phyloP scores from a whole-genome alignment of 345 rosid species.

The Moricandia arvensis region DNA sequence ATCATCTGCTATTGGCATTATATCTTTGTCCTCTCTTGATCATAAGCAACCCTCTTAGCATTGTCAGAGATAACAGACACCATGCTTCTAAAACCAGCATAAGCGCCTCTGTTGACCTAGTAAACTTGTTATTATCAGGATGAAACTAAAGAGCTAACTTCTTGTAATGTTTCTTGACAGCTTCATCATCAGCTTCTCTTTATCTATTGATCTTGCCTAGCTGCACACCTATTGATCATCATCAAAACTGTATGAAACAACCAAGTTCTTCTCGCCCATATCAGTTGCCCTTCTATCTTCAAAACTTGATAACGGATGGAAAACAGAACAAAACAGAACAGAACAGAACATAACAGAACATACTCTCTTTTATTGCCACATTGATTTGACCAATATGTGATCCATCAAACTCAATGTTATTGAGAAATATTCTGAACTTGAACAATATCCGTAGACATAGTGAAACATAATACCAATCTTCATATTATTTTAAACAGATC shows the following conservation, averaged over 20 bases:
- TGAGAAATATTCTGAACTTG: background rate
- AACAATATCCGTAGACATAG: background rate
- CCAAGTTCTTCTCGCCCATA: background rate
- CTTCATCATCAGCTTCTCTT: background rate
- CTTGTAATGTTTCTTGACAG: background rate
- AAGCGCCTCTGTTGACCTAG: background rate
- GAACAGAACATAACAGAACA: background rate
- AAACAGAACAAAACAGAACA: background rate
- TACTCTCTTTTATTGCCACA: background rate
- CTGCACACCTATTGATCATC: background rate
- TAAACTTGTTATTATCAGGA: background rate
- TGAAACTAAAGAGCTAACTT: background rate
- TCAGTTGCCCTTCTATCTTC: background rate
- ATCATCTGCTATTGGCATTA: too few relatives aligned
- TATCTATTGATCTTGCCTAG: background rate
- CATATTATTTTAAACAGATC: background rate
- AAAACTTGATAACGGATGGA: background rate
- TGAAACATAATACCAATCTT: background rate
- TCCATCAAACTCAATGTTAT: background rate
- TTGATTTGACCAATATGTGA: background rate
- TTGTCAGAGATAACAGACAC: background rate
- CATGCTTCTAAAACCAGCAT: background rate
- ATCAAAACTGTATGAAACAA: background rate
- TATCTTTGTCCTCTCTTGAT: too few relatives aligned
- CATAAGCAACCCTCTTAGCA: background rate